These are phyloP conservation scores for Fomitopsis schrenkii DNA, from an alignment of 1,284 basidiomycete species.

Conservation along the genomic window DNA sequence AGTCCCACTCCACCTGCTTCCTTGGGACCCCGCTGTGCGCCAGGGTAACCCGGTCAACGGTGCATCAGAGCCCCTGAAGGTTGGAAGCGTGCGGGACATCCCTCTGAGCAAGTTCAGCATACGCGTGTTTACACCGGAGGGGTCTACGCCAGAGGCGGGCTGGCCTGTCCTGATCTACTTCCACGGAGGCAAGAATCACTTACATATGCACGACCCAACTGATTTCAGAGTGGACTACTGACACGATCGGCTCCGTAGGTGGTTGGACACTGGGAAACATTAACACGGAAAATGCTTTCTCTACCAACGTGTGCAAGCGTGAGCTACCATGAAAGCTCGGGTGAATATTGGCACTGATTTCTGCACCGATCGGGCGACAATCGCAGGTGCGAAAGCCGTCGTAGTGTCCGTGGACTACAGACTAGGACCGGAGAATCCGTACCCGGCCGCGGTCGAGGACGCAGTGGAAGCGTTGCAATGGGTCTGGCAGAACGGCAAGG, in stretches of 20 bases:
- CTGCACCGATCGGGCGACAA: not conserved
- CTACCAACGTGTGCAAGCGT: constrained; percentile 56
- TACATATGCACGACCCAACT: no score
- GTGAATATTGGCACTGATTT: not conserved
- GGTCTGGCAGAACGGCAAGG: constrained; percentile 44
- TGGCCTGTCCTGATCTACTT: constrained; percentile 64
- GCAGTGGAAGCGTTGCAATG: constrained; percentile 64
- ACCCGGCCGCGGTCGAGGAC: constrained; percentile 74
- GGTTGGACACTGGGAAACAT: constrained; percentile 72
- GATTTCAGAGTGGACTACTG: not conserved
- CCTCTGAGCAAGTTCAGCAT: constrained; percentile 42
- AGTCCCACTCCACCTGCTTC: constrained; percentile 48
- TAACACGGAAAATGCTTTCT: constrained; percentile 52
- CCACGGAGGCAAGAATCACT: constrained; percentile 45
- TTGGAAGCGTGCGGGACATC: constrained; percentile 49
- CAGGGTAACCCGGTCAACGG: constrained; percentile 52
- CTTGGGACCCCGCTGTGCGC: constrained; percentile 57
- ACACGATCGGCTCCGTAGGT: constrained; percentile 31
- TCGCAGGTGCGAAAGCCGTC: constrained; percentile 45
- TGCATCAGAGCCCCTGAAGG: constrained; percentile 47
- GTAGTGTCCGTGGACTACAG: constrained; percentile 72
- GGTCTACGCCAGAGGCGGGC: constrained; percentile 40
- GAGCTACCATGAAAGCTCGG: constrained; percentile 8
- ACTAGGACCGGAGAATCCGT: constrained; percentile 69
- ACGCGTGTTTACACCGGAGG: constrained; percentile 57